phyloP scores from a whole-genome alignment of 2,329 filamentous ascomycete genomes.

The Ceratocystis destructans region DNA sequence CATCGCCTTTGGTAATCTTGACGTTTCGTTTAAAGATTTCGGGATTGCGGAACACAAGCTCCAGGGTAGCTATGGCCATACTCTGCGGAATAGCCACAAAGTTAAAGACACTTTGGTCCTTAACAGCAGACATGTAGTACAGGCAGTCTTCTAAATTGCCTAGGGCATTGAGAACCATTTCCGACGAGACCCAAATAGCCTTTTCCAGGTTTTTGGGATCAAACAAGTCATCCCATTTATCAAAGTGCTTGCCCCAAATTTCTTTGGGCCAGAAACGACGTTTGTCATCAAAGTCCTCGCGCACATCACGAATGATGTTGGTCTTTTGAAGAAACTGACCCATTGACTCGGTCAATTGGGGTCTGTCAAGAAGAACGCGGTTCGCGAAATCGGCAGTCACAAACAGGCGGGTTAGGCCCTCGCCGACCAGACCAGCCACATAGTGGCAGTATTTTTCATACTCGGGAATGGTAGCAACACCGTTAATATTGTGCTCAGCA shows the following conservation, averaged over 20 bases:
- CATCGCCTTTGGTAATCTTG: slow-evolving; percentile 93
- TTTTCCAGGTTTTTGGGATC: slow-evolving; percentile 61
- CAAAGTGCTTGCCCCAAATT: slow-evolving; percentile 92
- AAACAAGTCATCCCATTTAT: slow-evolving; percentile 80
- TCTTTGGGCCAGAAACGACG: slow-evolving; percentile 90
- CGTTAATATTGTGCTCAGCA: slow-evolving; percentile 63
- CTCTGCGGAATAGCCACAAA: slow-evolving; percentile 93
- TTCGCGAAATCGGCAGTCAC: slow-evolving; percentile 79
- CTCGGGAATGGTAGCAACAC: slow-evolving; percentile 69
- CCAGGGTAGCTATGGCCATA: slow-evolving; percentile 94
- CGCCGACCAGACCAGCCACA: slow-evolving; percentile 94
- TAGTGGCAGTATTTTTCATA: slow-evolving; percentile 98
- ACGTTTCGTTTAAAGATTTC: slow-evolving; percentile 73
- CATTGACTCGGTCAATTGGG: slow-evolving; percentile 84
- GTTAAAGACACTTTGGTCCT: slow-evolving; percentile 97
- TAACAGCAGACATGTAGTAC: slow-evolving; percentile 92
- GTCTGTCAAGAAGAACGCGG: slow-evolving; percentile 62
- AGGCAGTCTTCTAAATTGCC: slow-evolving; percentile 81
- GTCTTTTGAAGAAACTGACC: slow-evolving; percentile 95
- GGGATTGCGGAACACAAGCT: slow-evolving; percentile 84
- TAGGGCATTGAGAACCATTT: slow-evolving; percentile 87
- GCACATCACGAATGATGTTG: slow-evolving; percentile 93
- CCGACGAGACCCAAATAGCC: slow-evolving; percentile 74
- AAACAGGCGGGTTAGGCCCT: slow-evolving; percentile 81
- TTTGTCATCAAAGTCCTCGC: slow-evolving; percentile 77